Evolutionary conservation across 163 green algal genomes (phyloP), one percentile per base, ranked within the genome.

Genomic region (Scenedesmus sp.): DNA sequence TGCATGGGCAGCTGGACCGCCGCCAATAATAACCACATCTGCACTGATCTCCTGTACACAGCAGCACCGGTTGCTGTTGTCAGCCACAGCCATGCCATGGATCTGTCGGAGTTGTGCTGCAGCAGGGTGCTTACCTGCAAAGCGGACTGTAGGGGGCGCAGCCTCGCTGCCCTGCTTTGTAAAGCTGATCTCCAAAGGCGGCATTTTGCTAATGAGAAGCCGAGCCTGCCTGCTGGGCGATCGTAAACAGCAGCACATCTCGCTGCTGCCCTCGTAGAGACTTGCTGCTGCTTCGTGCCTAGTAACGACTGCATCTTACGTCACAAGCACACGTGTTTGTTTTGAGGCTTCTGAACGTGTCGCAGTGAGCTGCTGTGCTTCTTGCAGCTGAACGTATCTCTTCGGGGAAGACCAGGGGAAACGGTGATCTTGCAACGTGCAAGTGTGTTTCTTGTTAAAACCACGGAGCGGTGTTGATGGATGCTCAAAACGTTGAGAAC

Each of bases 1-100:
- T 16, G 97, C 98, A 92, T 98, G 96, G 6, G 95, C 97, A 54
- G 97, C 97, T 23, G 96, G 96, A 23, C 97, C 97, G n/a, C 93
- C 96, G 62, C 97, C 97, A n/a, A 98, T 94, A 84, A 98, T 97
- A 34, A 88, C 91, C 3, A 96, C 90, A 26, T 83, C 46, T 1
- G 64, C 60, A 64, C 23, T 54, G n/a, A 92, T 84, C 55, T 92
- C 67, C 89, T 92, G 83, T 52, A 52, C 5, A 34, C 26, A 1
- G 23, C 70, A 79, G 4, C 23, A 79, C 2, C 4, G 46, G 18
- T 23, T 79, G 20, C 23, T 79, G 70, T 23, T 79, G 70, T 79
- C 23, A 8, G 23, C 70, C 70, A 79, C 23, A 52, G 23, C 46
- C 70, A 79, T 79, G 70, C 70, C 66, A 76, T 26, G 66, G 16